Conservation (phyloP, 441 rosid species). For the Hura crepitans region DNA sequence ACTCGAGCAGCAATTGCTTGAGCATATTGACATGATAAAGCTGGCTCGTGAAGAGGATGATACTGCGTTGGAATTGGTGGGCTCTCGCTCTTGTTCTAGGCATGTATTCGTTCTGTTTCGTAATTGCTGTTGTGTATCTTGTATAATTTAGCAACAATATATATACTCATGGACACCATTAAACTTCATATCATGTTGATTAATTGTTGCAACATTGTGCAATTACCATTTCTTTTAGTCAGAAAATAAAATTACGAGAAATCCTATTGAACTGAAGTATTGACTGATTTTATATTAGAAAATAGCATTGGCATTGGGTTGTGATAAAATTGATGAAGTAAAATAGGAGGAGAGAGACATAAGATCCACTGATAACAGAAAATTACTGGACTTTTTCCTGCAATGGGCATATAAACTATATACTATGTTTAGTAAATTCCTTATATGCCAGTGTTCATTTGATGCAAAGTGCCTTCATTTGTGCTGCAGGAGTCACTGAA, state of each 20-base stretch:
- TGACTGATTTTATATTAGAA: background rate
- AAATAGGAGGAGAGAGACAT: background rate
- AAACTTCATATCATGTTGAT: background rate
- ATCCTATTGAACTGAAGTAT: background rate
- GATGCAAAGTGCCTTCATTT: conserved; percentile 1
- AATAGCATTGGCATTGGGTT: background rate
- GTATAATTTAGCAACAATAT: background rate
- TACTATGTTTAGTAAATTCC: background rate
- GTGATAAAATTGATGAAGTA: background rate
- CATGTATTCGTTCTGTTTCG: conserved; percentile 46
- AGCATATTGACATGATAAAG: conserved; percentile 91
- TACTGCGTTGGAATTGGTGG: conserved; percentile 90
- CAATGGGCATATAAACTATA: background rate
- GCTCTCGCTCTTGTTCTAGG: conserved; percentile 64
- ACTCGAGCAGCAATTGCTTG: conserved; percentile 76
- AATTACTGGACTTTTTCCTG: background rate
- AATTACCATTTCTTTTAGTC: background rate
- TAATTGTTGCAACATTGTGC: background rate
- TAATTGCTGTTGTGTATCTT: conserved; percentile 8
- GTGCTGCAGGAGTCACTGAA: conserved; percentile 63
- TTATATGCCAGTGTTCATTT: background rate
- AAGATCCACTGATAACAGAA: background rate
- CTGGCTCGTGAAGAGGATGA: conserved; percentile 89
- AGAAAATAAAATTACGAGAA: background rate
- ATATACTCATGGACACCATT: background rate